Evolutionary conservation across 805 yeast genomes (phyloP).

Genomic region (Starmerella sp.): DNA sequence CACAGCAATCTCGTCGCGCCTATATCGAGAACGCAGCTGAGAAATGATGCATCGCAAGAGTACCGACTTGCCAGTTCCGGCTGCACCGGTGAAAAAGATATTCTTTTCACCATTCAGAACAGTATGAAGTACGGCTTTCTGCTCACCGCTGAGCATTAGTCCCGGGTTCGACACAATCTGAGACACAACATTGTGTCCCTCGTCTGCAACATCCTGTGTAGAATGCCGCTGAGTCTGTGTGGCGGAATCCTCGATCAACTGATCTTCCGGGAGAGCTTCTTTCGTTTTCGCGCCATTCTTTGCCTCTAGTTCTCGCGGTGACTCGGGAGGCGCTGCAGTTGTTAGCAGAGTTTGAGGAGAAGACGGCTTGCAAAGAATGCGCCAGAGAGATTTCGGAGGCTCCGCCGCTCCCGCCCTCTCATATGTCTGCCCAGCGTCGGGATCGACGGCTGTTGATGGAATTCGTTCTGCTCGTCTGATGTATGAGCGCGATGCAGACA

Average conservation of each 20-base stretch:
- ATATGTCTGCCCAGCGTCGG: neutral
- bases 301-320: neutral
- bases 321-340: neutral
- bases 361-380: neutral
- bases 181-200: neutral
- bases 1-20: constrained; percentile 37
- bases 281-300: neutral
- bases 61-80: constrained; percentile 96
- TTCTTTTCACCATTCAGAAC: constrained; percentile 50
- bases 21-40: constrained; percentile 37
- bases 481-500: neutral
- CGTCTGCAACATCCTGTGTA: neutral
- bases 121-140: constrained; percentile 45
- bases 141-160: constrained; percentile 35
- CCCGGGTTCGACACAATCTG: neutral
- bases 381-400: neutral
- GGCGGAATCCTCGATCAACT: neutral
- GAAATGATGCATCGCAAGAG: constrained; percentile 59
- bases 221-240: neutral
- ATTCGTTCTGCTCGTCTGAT: neutral
- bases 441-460: neutral
- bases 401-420: neutral
- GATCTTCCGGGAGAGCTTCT: neutral
- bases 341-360: neutral
- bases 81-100: constrained; percentile 90